phyloP scores from a whole-genome alignment of 768 basidiomycete species.

The Lactifluus rugatus region DNA sequence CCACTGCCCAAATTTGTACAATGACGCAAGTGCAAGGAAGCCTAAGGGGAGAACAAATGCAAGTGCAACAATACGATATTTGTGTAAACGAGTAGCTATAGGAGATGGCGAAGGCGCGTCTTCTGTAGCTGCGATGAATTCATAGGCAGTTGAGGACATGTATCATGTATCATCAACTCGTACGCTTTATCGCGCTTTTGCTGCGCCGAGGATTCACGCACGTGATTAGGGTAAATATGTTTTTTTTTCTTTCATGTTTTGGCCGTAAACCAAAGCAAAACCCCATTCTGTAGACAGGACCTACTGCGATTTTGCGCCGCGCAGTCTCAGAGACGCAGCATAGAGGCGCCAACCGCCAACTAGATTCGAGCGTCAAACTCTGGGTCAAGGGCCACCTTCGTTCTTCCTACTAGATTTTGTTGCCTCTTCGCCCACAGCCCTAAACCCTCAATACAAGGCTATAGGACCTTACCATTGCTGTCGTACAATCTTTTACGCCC shows the following conservation, averaged over 20 bases:
- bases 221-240: neutral
- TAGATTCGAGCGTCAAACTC: slow-evolving; percentile 4
- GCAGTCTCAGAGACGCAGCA: neutral
- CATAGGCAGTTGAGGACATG: slow-evolving; percentile 10
- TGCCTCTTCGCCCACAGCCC: neutral
- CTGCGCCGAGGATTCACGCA: neutral
- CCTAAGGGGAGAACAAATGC: slow-evolving; percentile 1
- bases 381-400: slow-evolving; percentile 9
- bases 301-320: neutral
- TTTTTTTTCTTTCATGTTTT: neutral
- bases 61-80: slow-evolving; percentile 2
- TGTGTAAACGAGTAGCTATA: neutral
- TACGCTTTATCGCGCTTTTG: too few species aligned
- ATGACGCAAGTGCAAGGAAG: slow-evolving; percentile 9
- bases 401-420: slow-evolving; percentile 6
- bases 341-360: slow-evolving; percentile 7
- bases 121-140: slow-evolving; percentile 13
- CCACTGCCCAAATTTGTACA: slow-evolving; percentile 16
- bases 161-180: too few species aligned
- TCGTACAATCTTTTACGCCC: slow-evolving; percentile 33
- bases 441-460: neutral
- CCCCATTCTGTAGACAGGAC: neutral
- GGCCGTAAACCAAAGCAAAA: neutral
- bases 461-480: neutral
- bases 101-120: neutral